Conservation (phyloP, 2,329 filamentous ascomycete species). For the Calonectria leucothoes region DNA sequence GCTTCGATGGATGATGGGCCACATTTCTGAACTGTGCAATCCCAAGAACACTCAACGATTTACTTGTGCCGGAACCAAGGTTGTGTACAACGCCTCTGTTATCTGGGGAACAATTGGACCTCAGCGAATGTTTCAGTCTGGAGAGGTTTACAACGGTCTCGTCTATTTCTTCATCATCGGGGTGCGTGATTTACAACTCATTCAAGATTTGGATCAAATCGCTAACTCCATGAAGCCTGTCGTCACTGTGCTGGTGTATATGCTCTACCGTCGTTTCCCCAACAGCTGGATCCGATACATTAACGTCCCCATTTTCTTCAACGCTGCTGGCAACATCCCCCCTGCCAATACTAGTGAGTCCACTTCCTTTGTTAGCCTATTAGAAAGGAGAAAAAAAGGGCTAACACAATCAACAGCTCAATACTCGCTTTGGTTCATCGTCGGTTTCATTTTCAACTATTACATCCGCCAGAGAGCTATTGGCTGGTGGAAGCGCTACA, state of each 20-base stretch:
- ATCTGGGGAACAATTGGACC: constrained; percentile 23
- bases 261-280: constrained; percentile 13
- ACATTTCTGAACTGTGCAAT: constrained; percentile 13
- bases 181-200: not conserved
- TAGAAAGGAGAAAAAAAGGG: too few relatives aligned
- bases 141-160: constrained; percentile 15
- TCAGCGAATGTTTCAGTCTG: constrained; percentile 20
- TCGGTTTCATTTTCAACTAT: constrained; percentile 21
- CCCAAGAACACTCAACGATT: constrained; percentile 19
- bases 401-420: not conserved
- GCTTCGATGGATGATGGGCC: constrained; percentile 22
- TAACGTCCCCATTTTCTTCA: constrained; percentile 23
- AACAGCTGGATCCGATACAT: constrained; percentile 20
- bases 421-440: constrained; percentile 22
- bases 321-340: constrained; percentile 21
- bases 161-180: constrained; percentile 23
- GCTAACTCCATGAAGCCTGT: not conserved
- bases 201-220: too few relatives aligned
- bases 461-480: constrained; percentile 15
- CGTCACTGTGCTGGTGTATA: constrained; percentile 4
- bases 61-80: constrained; percentile 19
- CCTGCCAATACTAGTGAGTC: constrained; percentile 12
- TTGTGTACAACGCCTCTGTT: constrained; percentile 19
- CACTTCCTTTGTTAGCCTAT: too few relatives aligned
- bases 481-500: constrained; percentile 26